These are phyloP conservation scores for Eleusine indica DNA, from an alignment of 176 grass and related monocot species.

Conservation along the genomic window DNA sequence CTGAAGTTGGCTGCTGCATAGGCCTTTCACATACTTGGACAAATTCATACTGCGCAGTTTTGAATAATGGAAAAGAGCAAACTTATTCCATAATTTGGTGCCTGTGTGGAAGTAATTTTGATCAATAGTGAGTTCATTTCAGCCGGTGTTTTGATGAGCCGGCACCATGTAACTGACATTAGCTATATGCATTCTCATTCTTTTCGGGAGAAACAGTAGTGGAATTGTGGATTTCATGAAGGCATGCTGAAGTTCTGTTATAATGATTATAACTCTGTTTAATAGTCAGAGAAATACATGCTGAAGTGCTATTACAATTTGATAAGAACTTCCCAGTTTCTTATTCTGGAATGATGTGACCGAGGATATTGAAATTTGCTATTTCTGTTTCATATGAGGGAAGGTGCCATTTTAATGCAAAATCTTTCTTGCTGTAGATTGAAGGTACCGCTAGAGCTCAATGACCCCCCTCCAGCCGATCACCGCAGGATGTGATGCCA, in stretches of 20 bases:
- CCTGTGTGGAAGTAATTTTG: conserved; percentile 35
- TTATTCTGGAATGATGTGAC: background rate
- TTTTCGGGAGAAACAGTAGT: background rate
- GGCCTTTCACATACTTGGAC: conserved; percentile 5
- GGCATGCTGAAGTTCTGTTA: conserved; percentile 14
- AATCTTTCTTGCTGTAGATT: background rate
- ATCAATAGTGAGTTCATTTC: conserved; percentile 28
- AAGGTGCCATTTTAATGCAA: background rate
- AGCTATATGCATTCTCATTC: conserved; percentile 5
- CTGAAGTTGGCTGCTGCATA: conserved; percentile 70
- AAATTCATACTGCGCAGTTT: conserved; percentile 34
- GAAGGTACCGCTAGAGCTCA: no score
- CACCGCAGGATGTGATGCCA: no score
- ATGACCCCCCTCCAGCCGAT: no score
- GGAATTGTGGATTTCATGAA: conserved; percentile 12
- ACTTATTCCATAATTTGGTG: conserved; percentile 47
- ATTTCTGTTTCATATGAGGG: background rate
- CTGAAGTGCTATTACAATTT: background rate
- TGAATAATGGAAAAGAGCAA: conserved; percentile 55
- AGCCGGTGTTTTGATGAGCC: conserved; percentile 39
- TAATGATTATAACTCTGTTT: background rate
- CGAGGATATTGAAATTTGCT: background rate
- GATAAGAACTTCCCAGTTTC: background rate
- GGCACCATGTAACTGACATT: conserved; percentile 3
- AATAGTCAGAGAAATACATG: background rate